Conservation (phyloP, 371 early-diverging fungal species). For the Neoconidiobolus thromboides region DNA sequence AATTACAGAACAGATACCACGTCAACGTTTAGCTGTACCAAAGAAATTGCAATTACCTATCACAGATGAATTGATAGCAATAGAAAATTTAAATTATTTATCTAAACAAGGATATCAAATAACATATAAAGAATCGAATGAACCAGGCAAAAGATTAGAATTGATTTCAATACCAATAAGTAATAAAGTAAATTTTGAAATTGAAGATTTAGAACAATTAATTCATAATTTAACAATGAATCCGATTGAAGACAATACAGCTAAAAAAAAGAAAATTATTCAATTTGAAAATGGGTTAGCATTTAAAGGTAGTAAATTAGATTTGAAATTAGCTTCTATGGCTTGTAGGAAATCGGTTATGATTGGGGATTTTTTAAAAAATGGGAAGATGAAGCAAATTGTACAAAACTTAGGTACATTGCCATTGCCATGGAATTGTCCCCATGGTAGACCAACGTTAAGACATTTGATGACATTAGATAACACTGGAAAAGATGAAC, state of each 20-base stretch:
- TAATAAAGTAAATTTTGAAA: slow-evolving; percentile 35
- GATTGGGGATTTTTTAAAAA: slow-evolving; percentile 59
- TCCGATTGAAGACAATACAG: slow-evolving; percentile 4
- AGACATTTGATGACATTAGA: slow-evolving; percentile 43
- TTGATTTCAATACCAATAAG: slow-evolving; percentile 45
- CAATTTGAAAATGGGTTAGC: slow-evolving; percentile 4
- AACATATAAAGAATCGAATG: slow-evolving; percentile 25
- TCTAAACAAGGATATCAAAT: slow-evolving; percentile 65
- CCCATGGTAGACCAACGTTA: slow-evolving; percentile 96
- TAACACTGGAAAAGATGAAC: no score
- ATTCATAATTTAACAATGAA: slow-evolving; percentile 7
- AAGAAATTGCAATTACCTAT: slow-evolving; percentile 43
- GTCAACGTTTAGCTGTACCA: slow-evolving; percentile 16
- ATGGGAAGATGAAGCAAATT: slow-evolving; percentile 56
- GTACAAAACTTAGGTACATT: slow-evolving; percentile 67
- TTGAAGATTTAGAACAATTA: slow-evolving; percentile 16
- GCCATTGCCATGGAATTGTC: slow-evolving; percentile 58
- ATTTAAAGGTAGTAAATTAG: slow-evolving; percentile 31
- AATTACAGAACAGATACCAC: slow-evolving; percentile 7
- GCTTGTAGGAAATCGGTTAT: slow-evolving; percentile 59
- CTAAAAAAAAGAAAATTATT: no score
- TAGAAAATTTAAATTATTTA: slow-evolving; percentile 50
- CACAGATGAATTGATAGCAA: slow-evolving; percentile 56
- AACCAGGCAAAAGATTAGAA: slow-evolving; percentile 36
- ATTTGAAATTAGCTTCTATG: slow-evolving; percentile 44